A percentile compares a stretch with the other conserved stretches of the same genome.
Evolutionary conservation across 345 rosid genomes (phyloP).

Genomic region (Aquilaria yunnanensis): DNA sequence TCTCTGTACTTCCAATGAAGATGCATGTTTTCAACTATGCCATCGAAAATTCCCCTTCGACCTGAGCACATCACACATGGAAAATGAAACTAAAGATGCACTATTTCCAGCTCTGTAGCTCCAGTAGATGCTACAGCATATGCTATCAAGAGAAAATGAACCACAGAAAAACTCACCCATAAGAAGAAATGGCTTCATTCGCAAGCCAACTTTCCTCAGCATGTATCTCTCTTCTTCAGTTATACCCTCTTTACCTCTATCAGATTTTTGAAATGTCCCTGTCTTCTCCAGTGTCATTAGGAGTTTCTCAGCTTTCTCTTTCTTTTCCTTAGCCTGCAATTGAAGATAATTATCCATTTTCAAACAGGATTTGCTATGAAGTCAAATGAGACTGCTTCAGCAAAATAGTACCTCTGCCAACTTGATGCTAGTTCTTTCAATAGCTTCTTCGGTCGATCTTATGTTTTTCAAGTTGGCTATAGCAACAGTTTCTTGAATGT

Average conservation of each 20-base stretch:
- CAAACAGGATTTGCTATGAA: slow-evolving; percentile 13
- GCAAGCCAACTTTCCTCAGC: slow-evolving; percentile 89
- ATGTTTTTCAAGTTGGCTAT: slow-evolving; percentile 26
- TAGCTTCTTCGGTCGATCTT: slow-evolving; percentile 42
- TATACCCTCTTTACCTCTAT: slow-evolving; percentile 72
- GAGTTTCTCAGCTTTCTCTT: slow-evolving; percentile 70
- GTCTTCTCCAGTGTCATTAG: slow-evolving; percentile 49
- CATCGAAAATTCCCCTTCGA: slow-evolving; percentile 82
- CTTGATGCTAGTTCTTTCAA: slow-evolving; percentile 50
- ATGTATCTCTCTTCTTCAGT: slow-evolving; percentile 87
- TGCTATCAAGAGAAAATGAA: no score
- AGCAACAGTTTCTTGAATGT: slow-evolving; percentile 17
- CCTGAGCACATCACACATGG: slow-evolving; percentile 38
- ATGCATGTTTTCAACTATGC: slow-evolving; percentile 96
- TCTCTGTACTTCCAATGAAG: slow-evolving; percentile 99
- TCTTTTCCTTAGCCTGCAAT: slow-evolving; percentile 70
- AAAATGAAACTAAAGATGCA: slow-evolving; percentile 6
- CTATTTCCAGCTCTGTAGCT: slow-evolving; percentile 5
- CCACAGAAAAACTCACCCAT: slow-evolving; percentile 46
- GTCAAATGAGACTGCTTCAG: slow-evolving; percentile 13
- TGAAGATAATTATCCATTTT: slow-evolving; percentile 12
- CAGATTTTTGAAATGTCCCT: slow-evolving; percentile 44
- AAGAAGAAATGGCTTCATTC: slow-evolving; percentile 85
- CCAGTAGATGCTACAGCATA: neutral
- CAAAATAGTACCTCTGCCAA: slow-evolving; percentile 57